Conservation (phyloP, 768 basidiomycete genomes). For the Inosperma sp. region DNA sequence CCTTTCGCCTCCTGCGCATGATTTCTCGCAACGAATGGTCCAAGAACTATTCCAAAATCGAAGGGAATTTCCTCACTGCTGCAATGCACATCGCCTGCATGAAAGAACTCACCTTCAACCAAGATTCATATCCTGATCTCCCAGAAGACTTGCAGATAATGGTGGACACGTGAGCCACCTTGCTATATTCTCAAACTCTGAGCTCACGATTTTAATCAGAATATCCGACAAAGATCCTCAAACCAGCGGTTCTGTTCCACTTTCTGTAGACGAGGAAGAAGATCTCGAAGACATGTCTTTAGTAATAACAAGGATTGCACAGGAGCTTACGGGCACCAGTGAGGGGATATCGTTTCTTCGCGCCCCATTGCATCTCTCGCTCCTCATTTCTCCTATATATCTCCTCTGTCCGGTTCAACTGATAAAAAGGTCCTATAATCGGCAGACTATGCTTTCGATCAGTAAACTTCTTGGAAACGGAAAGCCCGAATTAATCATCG, state of each 20-base stretch:
- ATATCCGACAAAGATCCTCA: no score
- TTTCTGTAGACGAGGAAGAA: no score
- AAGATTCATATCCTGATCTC: neutral
- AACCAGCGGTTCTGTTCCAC: no score
- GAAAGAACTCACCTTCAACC: neutral
- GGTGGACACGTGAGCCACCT: no score
- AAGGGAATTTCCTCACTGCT: neutral
- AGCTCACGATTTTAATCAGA: no score
- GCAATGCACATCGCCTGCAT: neutral
- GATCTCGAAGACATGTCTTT: no score
- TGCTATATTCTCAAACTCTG: no score
- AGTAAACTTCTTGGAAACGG: neutral
- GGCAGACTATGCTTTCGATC: neutral
- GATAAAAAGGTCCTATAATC: neutral
- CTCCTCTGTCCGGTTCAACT: neutral
- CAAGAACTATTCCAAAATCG: neutral
- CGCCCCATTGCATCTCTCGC: neutral
- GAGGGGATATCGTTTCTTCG: neutral
- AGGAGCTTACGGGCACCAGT: no score
- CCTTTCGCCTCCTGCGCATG: neutral
- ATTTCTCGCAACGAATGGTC: neutral
- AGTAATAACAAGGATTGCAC: neutral
- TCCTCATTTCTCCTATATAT: slow-evolving; percentile 2
- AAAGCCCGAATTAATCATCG: neutral
- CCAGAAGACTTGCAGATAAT: neutral